phyloP scores from a whole-genome alignment of 768 basidiomycete species.

The Psilocybe tampanensis region DNA sequence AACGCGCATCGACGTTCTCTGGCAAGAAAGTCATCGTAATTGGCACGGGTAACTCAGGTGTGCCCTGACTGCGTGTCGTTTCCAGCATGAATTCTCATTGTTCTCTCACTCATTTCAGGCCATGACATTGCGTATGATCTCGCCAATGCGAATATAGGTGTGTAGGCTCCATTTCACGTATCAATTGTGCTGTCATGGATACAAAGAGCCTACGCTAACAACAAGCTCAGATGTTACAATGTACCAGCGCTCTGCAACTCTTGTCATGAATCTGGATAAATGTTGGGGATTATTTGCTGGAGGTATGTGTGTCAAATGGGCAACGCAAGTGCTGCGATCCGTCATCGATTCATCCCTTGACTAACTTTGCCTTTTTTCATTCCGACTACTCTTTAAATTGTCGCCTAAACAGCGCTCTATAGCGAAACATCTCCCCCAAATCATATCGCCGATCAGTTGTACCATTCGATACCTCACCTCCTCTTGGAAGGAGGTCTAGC shows the following conservation, averaged over 20 bases:
- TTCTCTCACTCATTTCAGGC: conserved; percentile 24
- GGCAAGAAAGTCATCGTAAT: conserved; percentile 77
- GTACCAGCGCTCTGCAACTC: conserved; percentile 53
- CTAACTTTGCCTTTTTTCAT: no score
- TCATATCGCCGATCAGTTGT: conserved; percentile 49
- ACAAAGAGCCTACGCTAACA: background rate
- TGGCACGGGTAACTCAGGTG: conserved; percentile 64
- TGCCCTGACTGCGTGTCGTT: background rate
- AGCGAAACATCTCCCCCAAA: conserved; percentile 47
- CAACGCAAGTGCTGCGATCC: background rate
- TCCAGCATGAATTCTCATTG: background rate
- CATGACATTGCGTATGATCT: conserved; percentile 47
- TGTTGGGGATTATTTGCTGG: conserved; percentile 24
- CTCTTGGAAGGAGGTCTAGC: conserved; percentile 19
- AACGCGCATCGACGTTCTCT: conserved; percentile 52
- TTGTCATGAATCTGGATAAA: conserved; percentile 46
- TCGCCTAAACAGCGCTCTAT: conserved; percentile 44
- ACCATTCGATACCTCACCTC: conserved; percentile 43
- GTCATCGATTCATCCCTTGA: no score
- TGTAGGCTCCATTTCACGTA: background rate
- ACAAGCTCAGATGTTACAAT: conserved; percentile 37
- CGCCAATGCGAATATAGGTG: background rate
- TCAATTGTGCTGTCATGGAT: background rate
- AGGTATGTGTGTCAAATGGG: no score
- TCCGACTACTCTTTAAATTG: no score